These are phyloP conservation scores for Fusarium buharicum DNA, from an alignment of 2,329 filamentous ascomycete genomes.

Conservation along the genomic window DNA sequence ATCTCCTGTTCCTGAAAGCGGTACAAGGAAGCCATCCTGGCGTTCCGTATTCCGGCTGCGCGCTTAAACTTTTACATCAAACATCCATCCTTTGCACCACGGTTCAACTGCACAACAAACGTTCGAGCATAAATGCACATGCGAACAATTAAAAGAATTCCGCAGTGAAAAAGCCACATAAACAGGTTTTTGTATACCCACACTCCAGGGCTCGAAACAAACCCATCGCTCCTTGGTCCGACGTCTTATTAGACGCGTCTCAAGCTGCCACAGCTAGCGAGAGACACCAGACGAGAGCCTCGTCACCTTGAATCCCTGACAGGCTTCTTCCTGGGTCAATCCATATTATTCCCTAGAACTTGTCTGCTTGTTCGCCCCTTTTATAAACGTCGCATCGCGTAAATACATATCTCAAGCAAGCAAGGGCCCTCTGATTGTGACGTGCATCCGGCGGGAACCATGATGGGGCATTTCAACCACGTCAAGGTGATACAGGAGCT, in stretches of 20 bases:
- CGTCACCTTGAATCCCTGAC: slow-evolving; percentile 4
- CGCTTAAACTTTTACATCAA: slow-evolving; percentile 19
- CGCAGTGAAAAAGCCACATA: slow-evolving; percentile 12
- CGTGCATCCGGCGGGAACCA: neutral
- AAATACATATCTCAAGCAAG: neutral
- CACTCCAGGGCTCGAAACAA: slow-evolving; percentile 29
- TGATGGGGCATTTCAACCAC: slow-evolving; percentile 1
- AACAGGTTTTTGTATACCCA: slow-evolving; percentile 22
- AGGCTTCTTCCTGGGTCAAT: neutral
- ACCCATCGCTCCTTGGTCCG: slow-evolving; percentile 13
- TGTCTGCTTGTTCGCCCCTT: neutral
- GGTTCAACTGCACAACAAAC: slow-evolving; percentile 7
- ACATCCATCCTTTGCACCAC: neutral
- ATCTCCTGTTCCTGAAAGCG: slow-evolving; percentile 11
- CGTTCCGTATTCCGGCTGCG: neutral
- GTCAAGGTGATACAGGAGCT: slow-evolving; percentile 1
- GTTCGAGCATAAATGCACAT: slow-evolving; percentile 15
- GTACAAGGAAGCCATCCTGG: too few species aligned
- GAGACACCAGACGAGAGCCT: slow-evolving; percentile 23
- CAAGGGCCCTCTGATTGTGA: slow-evolving; percentile 3
- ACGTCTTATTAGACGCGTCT: slow-evolving; percentile 27
- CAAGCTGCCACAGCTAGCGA: slow-evolving; percentile 25
- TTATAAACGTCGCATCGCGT: slow-evolving; percentile 15
- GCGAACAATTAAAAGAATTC: slow-evolving; percentile 5
- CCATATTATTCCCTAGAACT: neutral